These are phyloP conservation scores for Amanita polypyramis DNA, from an alignment of 768 basidiomycete genomes.

Conservation along the genomic window DNA sequence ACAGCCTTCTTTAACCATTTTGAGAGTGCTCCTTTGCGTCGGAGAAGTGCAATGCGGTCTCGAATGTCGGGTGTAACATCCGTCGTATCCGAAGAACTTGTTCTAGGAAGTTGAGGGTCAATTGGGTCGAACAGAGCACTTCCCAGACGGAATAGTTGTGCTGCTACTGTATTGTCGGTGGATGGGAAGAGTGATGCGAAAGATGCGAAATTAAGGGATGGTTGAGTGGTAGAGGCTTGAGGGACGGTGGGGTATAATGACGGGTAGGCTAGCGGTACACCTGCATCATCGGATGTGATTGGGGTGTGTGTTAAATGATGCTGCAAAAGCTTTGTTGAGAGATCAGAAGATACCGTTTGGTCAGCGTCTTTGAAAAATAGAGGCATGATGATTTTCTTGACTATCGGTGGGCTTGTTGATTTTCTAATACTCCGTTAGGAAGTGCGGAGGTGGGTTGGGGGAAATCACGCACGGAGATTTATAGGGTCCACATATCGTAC, in stretches of 20 bases:
- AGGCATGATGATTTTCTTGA: constrained; percentile 41
- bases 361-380: constrained; percentile 18
- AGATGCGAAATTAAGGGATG: constrained; percentile 64
- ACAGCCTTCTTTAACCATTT: constrained; percentile 78
- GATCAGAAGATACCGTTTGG: constrained; percentile 11
- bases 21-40: constrained; percentile 72
- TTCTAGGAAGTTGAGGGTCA: constrained; percentile 40
- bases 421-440: constrained; percentile 23
- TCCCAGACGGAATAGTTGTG: constrained; percentile 80
- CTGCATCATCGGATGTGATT: constrained; percentile 59
- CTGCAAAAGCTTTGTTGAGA: constrained; percentile 56
- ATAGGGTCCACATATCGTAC: constrained; percentile 55
- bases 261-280: constrained; percentile 60
- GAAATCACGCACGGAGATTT: constrained; percentile 37
- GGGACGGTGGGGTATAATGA: constrained; percentile 27
- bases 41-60: constrained; percentile 48
- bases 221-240: constrained; percentile 13
- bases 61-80: constrained; percentile 51
- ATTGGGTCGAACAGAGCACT: constrained; percentile 83
- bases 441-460: not conserved
- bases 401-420: constrained; percentile 48
- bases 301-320: constrained; percentile 69
- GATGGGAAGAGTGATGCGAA: constrained; percentile 64
- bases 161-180: constrained; percentile 64
- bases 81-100: constrained; percentile 10